Conservation (phyloP, 371 early-diverging fungal species). For the Chytridiales sp. region DNA sequence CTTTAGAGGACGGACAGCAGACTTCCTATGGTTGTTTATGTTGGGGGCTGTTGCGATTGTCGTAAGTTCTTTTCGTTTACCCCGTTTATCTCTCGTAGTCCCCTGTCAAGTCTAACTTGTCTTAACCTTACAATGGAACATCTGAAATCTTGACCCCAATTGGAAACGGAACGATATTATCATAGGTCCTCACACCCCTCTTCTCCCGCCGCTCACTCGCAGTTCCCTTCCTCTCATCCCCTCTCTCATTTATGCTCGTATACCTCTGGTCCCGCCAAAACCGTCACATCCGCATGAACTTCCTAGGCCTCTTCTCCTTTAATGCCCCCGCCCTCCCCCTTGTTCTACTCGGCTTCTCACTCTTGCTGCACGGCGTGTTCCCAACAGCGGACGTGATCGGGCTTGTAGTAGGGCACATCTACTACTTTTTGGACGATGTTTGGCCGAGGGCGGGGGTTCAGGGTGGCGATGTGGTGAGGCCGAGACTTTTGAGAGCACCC, state of each 20-base stretch:
- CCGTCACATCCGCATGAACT: slow-evolving; percentile 78
- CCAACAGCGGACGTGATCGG: slow-evolving; percentile 84
- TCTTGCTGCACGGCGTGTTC: slow-evolving; percentile 68
- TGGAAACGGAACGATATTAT: slow-evolving; percentile 1
- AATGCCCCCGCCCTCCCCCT: slow-evolving; percentile 93
- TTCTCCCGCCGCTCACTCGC: slow-evolving; percentile 38
- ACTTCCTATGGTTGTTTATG: slow-evolving; percentile 84
- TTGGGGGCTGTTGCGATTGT: slow-evolving; percentile 64
- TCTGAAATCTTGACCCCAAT: neutral
- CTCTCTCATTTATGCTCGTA: slow-evolving; percentile 83
- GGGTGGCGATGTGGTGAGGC: neutral
- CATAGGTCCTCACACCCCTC: slow-evolving; percentile 67
- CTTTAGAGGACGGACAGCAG: slow-evolving; percentile 83
- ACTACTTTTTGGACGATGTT: slow-evolving; percentile 92
- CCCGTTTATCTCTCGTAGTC: neutral
- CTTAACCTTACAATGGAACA: neutral
- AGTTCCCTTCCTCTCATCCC: slow-evolving; percentile 80
- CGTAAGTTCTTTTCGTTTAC: slow-evolving; percentile 36
- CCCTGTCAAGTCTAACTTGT: slow-evolving; percentile 4
- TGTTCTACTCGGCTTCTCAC: slow-evolving; percentile 81
- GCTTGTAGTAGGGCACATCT: slow-evolving; percentile 86
- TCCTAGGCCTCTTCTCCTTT: slow-evolving; percentile 85
- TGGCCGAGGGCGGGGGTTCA: slow-evolving; percentile 71
- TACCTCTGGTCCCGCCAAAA: slow-evolving; percentile 96
- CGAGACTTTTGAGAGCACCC: slow-evolving; percentile 12